phyloP scores from a whole-genome alignment of 495 filamentous ascomycete species.

The Penicillium herquei region DNA sequence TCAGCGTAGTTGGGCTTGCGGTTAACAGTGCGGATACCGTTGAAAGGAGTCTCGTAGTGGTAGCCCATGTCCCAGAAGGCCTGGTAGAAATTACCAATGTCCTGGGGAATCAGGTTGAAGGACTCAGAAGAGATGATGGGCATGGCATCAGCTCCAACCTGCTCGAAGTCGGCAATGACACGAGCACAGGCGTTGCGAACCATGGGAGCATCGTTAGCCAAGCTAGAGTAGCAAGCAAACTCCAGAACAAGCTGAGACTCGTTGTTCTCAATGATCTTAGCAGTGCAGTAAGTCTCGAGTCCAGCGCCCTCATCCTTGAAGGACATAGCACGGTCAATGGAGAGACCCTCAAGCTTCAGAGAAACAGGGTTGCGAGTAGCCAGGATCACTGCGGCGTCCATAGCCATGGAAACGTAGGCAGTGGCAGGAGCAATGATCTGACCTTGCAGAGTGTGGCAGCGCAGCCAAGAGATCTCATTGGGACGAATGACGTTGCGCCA shows the following conservation, averaged over 20 bases:
- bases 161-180: neutral
- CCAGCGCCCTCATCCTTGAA: slow-evolving; percentile 7
- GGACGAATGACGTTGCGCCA: slow-evolving; percentile 31
- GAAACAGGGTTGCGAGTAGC: neutral
- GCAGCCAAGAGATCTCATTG: slow-evolving; percentile 35
- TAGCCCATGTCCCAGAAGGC: neutral
- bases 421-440: slow-evolving; percentile 56
- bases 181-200: slow-evolving; percentile 4
- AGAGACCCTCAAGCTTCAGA: slow-evolving; percentile 4
- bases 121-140: too few species aligned
- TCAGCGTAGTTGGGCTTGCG: neutral
- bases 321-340: slow-evolving; percentile 1
- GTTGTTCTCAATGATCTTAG: neutral
- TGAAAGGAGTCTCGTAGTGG: neutral
- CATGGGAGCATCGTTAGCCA: neutral
- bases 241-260: slow-evolving; percentile 11
- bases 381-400: slow-evolving; percentile 43
- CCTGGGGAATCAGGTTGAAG: neutral
- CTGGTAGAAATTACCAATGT: neutral
- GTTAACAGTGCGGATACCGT: neutral
- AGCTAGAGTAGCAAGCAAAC: slow-evolving; percentile 9
- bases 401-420: slow-evolving; percentile 54
- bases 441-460: slow-evolving; percentile 33
- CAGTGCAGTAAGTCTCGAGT: slow-evolving; percentile 36
- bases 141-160: neutral